phyloP scores from a whole-genome alignment of 2,329 filamentous ascomycete species.

The Ophiosphaerella korrae region DNA sequence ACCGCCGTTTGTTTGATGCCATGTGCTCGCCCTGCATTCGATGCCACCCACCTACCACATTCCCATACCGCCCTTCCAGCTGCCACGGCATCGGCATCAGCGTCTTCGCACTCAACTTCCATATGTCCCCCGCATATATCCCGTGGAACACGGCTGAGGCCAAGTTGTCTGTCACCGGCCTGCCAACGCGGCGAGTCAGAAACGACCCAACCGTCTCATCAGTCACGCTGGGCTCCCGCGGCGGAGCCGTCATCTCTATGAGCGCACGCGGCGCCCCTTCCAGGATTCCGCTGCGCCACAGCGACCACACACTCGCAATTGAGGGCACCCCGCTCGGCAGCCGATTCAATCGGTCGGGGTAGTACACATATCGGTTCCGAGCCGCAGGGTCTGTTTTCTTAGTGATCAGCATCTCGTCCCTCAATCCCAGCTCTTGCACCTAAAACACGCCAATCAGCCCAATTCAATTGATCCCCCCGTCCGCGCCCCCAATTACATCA shows the following conservation, averaged over 20 bases:
- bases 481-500: conserved; percentile 27
- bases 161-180: conserved; percentile 70
- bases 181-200: conserved; percentile 60
- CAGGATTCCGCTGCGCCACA: conserved; percentile 62
- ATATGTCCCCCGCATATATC: conserved; percentile 89
- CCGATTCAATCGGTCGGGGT: conserved; percentile 77
- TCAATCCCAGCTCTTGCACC: conserved; percentile 63
- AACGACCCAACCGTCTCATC: conserved; percentile 78
- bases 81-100: conserved; percentile 59
- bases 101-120: conserved; percentile 74
- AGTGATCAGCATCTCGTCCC: conserved; percentile 62
- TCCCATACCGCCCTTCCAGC: conserved; percentile 54
- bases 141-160: conserved; percentile 80
- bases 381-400: conserved; percentile 58
- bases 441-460: conserved; percentile 40
- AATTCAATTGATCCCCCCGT: background rate
- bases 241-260: conserved; percentile 43
- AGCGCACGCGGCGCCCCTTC: conserved; percentile 50
- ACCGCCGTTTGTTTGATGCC: too few species aligned
- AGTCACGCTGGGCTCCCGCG: conserved; percentile 43
- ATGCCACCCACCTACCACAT: conserved; percentile 26
- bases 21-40: conserved; percentile 19
- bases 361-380: conserved; percentile 80
- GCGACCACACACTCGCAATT: conserved; percentile 39
- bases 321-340: conserved; percentile 26